Evolutionary conservation across 2,329 filamentous ascomycete genomes (phyloP).

Genomic region (Zymoseptoria passerinii): DNA sequence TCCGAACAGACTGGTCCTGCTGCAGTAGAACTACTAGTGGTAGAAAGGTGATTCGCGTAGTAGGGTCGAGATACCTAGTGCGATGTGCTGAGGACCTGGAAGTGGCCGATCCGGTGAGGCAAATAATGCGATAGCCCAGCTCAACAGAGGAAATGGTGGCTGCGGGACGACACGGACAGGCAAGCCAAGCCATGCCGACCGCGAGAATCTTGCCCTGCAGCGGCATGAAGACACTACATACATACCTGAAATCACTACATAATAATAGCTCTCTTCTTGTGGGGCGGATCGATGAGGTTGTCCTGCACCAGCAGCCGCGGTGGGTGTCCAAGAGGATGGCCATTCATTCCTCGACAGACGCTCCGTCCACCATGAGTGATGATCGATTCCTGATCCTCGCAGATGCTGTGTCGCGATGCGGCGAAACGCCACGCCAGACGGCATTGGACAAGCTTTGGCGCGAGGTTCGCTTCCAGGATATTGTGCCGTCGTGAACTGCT

Average conservation of each 20-base stretch:
- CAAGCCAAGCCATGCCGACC: slow-evolving; percentile 10
- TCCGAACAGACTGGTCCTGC: neutral
- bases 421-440: neutral
- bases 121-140: too few relatives aligned
- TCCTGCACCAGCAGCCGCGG: too few relatives aligned
- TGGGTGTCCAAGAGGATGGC: too few relatives aligned
- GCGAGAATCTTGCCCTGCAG: slow-evolving; percentile 10
- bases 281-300: neutral
- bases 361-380: neutral
- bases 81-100: neutral
- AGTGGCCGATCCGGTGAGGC: neutral
- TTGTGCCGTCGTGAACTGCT: slow-evolving; percentile 8
- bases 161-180: slow-evolving; percentile 4
- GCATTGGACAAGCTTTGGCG: slow-evolving; percentile 13
- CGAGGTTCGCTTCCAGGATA: slow-evolving; percentile 15
- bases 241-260: too few relatives aligned
- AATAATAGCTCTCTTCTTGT: neutral
- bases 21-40: neutral
- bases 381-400: neutral
- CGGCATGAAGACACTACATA: neutral
- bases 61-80: neutral
- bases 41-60: neutral
- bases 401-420: neutral
- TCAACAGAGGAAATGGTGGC: slow-evolving; percentile 6
- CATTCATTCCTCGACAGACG: too few relatives aligned